phyloP scores from a whole-genome alignment of 2,329 filamentous ascomycete species.

The Onygenales sp. region DNA sequence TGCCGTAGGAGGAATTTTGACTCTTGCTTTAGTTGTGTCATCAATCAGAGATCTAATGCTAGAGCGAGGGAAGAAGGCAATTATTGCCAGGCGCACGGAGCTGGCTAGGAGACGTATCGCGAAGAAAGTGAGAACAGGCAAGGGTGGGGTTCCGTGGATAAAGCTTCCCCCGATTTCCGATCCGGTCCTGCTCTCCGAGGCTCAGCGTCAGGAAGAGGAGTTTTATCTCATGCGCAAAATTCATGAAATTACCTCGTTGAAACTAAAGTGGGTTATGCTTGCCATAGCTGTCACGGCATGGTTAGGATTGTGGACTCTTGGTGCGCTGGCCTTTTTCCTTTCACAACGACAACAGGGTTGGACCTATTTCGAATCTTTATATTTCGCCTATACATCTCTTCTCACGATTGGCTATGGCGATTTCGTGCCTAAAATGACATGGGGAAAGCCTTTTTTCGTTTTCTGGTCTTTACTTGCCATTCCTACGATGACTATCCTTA shows the following conservation, averaged over 20 bases:
- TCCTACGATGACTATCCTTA: slow-evolving; percentile 31
- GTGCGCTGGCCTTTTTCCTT: slow-evolving; percentile 27
- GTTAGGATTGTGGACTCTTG: slow-evolving; percentile 35
- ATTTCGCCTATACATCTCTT: slow-evolving; percentile 30
- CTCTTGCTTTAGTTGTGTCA: slow-evolving; percentile 25
- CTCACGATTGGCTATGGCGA: slow-evolving; percentile 34
- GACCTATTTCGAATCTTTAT: slow-evolving; percentile 30
- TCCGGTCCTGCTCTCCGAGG: slow-evolving; percentile 11
- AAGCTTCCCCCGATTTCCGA: slow-evolving; percentile 5
- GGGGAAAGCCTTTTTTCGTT: slow-evolving; percentile 30
- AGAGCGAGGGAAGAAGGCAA: slow-evolving; percentile 28
- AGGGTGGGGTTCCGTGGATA: slow-evolving; percentile 5
- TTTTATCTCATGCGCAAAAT: slow-evolving; percentile 40
- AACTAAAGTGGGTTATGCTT: slow-evolving; percentile 35
- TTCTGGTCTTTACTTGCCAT: slow-evolving; percentile 32
- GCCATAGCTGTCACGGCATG: slow-evolving; percentile 28
- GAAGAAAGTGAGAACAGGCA: slow-evolving; percentile 14
- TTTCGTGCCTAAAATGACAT: slow-evolving; percentile 22
- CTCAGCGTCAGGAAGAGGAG: slow-evolving; percentile 22
- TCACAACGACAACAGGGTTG: slow-evolving; percentile 23
- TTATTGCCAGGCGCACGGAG: slow-evolving; percentile 25
- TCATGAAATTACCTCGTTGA: slow-evolving; percentile 29
- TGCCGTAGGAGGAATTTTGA: slow-evolving; percentile 26
- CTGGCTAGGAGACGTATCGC: slow-evolving; percentile 23
- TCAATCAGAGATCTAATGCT: slow-evolving; percentile 29